phyloP scores from a whole-genome alignment of 2,329 filamentous ascomycete genomes.

The Cylindrodendrum hubeiense region DNA sequence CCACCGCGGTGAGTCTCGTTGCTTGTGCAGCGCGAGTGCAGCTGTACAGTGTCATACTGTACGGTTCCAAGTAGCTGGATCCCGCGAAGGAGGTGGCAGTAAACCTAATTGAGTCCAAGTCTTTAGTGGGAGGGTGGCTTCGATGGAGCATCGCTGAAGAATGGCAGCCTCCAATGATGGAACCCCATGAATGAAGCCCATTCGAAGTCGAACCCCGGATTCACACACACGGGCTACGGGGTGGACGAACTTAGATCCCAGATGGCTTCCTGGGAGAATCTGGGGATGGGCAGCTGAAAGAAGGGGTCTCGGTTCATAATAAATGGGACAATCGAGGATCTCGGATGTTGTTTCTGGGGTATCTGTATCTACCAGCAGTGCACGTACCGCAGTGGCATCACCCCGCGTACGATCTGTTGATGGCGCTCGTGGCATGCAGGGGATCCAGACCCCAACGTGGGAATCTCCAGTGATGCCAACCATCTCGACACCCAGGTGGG shows the following conservation, averaged over 20 bases:
- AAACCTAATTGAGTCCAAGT: slow-evolving; percentile 25
- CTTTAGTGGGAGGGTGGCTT: slow-evolving; percentile 14
- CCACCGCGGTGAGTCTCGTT: slow-evolving; percentile 34
- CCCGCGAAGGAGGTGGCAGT: slow-evolving; percentile 4
- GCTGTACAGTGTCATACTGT: slow-evolving; percentile 21
- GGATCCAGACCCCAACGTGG: slow-evolving; percentile 9
- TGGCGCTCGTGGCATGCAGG: slow-evolving; percentile 31
- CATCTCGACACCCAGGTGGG: slow-evolving; percentile 25
- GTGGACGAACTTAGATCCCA: slow-evolving; percentile 8
- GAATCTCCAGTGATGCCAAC: slow-evolving; percentile 12
- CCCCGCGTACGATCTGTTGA: slow-evolving; percentile 31
- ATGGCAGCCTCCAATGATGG: background rate
- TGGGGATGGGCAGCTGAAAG: slow-evolving; percentile 5
- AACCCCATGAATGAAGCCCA: slow-evolving; percentile 1
- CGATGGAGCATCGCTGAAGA: background rate
- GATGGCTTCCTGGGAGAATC: slow-evolving; percentile 4
- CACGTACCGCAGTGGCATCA: slow-evolving; percentile 34
- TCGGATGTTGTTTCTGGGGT: slow-evolving; percentile 26
- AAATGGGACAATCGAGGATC: slow-evolving; percentile 28
- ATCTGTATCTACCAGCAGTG: slow-evolving; percentile 28
- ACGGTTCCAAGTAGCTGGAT: slow-evolving; percentile 29
- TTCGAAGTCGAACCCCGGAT: slow-evolving; percentile 9
- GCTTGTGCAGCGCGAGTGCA: slow-evolving; percentile 20
- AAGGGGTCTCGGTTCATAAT: slow-evolving; percentile 18
- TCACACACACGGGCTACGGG: slow-evolving; percentile 11